phyloP scores from a whole-genome alignment of 2,329 filamentous ascomycete genomes.

The Monosporascus sp. region DNA sequence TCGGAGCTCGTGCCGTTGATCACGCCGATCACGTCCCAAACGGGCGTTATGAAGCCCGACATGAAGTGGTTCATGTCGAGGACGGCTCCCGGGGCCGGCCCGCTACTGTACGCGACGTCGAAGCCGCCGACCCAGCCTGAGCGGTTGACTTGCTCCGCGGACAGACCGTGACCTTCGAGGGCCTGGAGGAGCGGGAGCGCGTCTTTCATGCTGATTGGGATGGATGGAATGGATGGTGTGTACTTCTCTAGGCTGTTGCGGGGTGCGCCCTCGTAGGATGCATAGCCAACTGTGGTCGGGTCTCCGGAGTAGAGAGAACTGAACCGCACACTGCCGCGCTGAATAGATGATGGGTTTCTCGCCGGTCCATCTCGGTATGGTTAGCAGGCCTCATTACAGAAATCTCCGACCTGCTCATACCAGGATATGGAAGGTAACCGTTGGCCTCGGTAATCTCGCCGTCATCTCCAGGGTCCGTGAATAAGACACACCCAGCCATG shows the following conservation, averaged over 20 bases:
- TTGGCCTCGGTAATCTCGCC: constrained; percentile 4
- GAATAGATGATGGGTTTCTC: constrained; percentile 3
- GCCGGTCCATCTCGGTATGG: constrained; percentile 1
- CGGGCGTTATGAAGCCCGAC: constrained; percentile 17
- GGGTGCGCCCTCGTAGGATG: constrained; percentile 4
- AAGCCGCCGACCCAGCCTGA: constrained; percentile 2
- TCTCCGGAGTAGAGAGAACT: constrained; percentile 4
- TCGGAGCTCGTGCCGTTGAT: constrained; percentile 34
- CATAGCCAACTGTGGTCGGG: constrained; percentile 5
- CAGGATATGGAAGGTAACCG: constrained; percentile 4
- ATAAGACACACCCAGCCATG: constrained; percentile 4
- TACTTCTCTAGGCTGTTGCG: constrained; percentile 4
- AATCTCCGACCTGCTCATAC: not conserved
- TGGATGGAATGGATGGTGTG: constrained; percentile 4
- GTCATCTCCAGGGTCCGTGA: constrained; percentile 5
- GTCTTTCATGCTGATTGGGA: constrained; percentile 7
- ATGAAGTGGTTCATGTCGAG: constrained; percentile 5
- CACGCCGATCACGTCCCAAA: constrained; percentile 33
- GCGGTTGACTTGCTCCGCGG: constrained; percentile 1
- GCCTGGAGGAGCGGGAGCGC: constrained; percentile 2
- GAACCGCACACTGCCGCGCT: constrained; percentile 6
- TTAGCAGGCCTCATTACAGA: not conserved
- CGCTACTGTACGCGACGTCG: constrained; percentile 4
- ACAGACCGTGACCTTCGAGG: constrained; percentile 2
- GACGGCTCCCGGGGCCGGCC: constrained; percentile 2